phyloP scores from a whole-genome alignment of 2,329 filamentous ascomycete genomes.

The Ophiostoma pallidulum region DNA sequence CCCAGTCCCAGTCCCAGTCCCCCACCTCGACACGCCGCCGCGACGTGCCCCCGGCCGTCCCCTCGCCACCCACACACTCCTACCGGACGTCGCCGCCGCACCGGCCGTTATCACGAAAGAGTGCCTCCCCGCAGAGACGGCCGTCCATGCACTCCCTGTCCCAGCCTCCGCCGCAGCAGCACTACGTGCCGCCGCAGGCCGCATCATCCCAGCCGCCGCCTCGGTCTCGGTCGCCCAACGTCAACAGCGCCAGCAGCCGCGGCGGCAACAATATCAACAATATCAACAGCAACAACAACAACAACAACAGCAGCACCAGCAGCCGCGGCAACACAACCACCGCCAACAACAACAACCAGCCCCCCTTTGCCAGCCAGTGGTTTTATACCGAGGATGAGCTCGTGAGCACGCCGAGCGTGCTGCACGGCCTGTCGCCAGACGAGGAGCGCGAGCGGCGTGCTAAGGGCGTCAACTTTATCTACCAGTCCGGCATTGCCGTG shows the following conservation, averaged over 20 bases:
- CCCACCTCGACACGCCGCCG: slow-evolving; percentile 28
- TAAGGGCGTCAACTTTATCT: slow-evolving; percentile 95
- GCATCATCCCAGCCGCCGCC: neutral
- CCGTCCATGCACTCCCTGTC: too few relatives aligned
- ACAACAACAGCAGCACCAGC: neutral
- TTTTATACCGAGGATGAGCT: slow-evolving; percentile 79
- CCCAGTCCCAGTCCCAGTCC: slow-evolving; percentile 17
- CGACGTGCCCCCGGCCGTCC: slow-evolving; percentile 51
- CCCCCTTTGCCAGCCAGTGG: slow-evolving; percentile 59
- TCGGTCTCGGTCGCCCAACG: too few relatives aligned
- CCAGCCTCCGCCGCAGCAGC: slow-evolving; percentile 4
- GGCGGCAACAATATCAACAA: neutral
- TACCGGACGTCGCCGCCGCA: slow-evolving; percentile 47
- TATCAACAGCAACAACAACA: neutral
- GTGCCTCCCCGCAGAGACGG: slow-evolving; percentile 31
- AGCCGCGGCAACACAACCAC: neutral
- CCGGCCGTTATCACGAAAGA: slow-evolving; percentile 31
- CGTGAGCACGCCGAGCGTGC: slow-evolving; percentile 68
- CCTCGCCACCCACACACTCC: slow-evolving; percentile 49
- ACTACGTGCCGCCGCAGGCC: neutral
- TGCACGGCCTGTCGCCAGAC: slow-evolving; percentile 67
- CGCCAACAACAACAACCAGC: neutral
- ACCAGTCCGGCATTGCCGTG: slow-evolving; percentile 84
- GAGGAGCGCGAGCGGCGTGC: slow-evolving; percentile 74
- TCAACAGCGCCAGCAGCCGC: neutral